Evolutionary conservation across 2,329 filamentous ascomycete genomes (phyloP).

Genomic region (Bimuria novae-zelandiae): DNA sequence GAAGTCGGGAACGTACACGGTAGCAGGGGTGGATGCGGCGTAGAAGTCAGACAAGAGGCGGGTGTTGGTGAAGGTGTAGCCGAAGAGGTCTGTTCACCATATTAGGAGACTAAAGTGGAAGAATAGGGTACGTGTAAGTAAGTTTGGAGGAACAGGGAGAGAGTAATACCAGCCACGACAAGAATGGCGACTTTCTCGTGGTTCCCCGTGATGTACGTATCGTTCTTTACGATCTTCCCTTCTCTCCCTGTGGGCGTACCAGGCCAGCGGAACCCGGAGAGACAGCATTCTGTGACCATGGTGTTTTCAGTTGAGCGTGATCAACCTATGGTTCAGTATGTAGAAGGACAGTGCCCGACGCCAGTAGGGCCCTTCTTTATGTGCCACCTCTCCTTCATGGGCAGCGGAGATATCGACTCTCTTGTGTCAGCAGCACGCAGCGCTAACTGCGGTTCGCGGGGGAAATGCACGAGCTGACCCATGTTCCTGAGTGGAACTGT

Average conservation of each 20-base stretch:
- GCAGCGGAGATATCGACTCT: background rate
- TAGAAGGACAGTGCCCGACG: too few relatives aligned
- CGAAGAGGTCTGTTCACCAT: constrained; percentile 43
- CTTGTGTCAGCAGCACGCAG: background rate
- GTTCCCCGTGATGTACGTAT: constrained; percentile 48
- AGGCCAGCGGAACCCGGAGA: constrained; percentile 40
- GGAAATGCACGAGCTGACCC: background rate
- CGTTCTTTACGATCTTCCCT: constrained; percentile 34
- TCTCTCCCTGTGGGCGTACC: constrained; percentile 43
- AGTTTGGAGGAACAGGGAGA: background rate
- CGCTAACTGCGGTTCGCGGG: background rate
- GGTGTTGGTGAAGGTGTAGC: constrained; percentile 50
- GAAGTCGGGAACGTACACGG: constrained; percentile 51
- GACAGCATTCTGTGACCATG: constrained; percentile 23
- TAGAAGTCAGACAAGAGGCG: constrained; percentile 52
- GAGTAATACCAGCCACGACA: constrained; percentile 8
- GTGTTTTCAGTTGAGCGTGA: background rate
- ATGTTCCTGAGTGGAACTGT: background rate
- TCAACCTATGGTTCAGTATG: too few relatives aligned
- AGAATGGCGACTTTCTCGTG: constrained; percentile 48
- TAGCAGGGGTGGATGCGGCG: constrained; percentile 48
- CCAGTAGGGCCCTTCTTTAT: background rate
- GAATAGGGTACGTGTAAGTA: background rate
- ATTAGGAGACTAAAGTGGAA: constrained; percentile 28
- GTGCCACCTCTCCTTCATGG: too few relatives aligned